A percentile compares a stretch with the other conserved stretches of the same genome.
These are phyloP conservation scores for Wickerhamiella azymoides DNA, from an alignment of 805 yeast species.

Conservation along the genomic window DNA sequence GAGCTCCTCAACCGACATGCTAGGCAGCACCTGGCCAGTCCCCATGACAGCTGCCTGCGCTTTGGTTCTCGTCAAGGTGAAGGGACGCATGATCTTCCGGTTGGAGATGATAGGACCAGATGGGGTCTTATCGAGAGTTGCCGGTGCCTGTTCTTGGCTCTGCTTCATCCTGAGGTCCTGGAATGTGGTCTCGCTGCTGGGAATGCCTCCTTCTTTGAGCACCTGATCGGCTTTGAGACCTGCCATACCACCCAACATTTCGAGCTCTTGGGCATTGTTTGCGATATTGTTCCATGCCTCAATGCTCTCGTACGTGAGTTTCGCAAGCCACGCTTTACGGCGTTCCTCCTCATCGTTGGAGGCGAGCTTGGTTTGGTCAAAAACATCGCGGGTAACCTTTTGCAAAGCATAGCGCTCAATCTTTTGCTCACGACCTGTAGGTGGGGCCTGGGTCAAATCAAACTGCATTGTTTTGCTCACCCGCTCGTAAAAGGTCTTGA, in stretches of 20 bases:
- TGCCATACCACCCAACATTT: constrained; percentile 3
- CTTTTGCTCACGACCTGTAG: not conserved
- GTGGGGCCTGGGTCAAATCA: not conserved
- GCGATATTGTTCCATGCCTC: constrained; percentile 4
- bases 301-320: not conserved
- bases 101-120: constrained; percentile 17
- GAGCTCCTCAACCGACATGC: constrained; percentile 88
- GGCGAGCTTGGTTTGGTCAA: not conserved
- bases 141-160: not conserved
- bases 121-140: not conserved
- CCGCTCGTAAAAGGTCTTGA: not conserved
- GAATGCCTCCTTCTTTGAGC: not conserved
- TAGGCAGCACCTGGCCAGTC: constrained; percentile 84
- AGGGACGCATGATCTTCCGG: constrained; percentile 65
- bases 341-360: constrained; percentile 3
- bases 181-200: not conserved
- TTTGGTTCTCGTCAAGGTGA: constrained; percentile 45
- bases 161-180: not conserved
- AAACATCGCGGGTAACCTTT: not conserved
- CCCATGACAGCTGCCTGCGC: constrained; percentile 60
- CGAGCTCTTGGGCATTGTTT: constrained; percentile 6
- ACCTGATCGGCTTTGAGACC: not conserved
- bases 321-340: constrained; percentile 1
- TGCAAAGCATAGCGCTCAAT: constrained; percentile 1
- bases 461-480: not conserved